A percentile compares a stretch with the other conserved stretches of the same genome.
phyloP scores from a whole-genome alignment of 371 early-diverging fungal species.

The Umbelopsis sp. region DNA sequence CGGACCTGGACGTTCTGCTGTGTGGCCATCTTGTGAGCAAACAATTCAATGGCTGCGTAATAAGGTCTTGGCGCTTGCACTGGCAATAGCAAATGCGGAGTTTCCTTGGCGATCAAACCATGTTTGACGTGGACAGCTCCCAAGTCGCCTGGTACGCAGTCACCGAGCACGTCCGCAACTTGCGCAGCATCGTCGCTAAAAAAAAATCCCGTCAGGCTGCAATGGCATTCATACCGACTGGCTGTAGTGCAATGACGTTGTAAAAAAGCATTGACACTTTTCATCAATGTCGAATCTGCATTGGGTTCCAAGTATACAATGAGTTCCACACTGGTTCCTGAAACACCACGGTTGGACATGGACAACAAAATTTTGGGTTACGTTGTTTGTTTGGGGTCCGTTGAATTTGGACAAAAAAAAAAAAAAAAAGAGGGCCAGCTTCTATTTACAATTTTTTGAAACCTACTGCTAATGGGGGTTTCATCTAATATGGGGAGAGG shows the following conservation, averaged over 20 bases:
- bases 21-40: constrained; percentile 20
- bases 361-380: neutral
- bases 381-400: neutral
- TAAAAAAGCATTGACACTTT: constrained; percentile 29
- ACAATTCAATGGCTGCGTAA: constrained; percentile 15
- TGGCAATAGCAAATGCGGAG: constrained; percentile 36
- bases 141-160: neutral
- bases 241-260: constrained; percentile 31
- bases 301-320: constrained; percentile 45
- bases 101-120: constrained; percentile 14
- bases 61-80: constrained; percentile 23
- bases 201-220: constrained; percentile 44
- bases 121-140: neutral
- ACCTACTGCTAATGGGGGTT: neutral
- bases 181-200: constrained; percentile 16
- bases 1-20: constrained; percentile 24
- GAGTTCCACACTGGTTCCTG: constrained; percentile 24
- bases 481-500: too few species aligned
- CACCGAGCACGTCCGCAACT: constrained; percentile 7
- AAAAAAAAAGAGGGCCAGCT: too few species aligned
- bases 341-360: constrained; percentile 8
- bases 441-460: constrained; percentile 11
- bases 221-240: constrained; percentile 36
- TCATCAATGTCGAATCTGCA: constrained; percentile 17
- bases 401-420: neutral